A percentile compares a stretch with the other conserved stretches of the same genome.
phyloP scores from a whole-genome alignment of 805 yeast species.

The Tetrapisispora phaffii region DNA sequence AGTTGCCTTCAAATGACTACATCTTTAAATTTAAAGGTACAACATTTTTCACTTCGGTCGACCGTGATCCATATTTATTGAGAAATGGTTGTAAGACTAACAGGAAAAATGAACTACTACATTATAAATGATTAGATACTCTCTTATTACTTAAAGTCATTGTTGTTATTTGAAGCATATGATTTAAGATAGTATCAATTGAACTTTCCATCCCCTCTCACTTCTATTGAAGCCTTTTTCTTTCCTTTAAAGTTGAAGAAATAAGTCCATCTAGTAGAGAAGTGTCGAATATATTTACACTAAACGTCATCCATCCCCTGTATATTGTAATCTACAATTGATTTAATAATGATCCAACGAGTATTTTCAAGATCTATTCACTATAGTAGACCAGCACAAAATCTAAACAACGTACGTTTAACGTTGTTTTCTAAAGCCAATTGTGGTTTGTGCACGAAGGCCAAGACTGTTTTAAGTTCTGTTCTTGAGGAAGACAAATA shows the following conservation, averaged over 20 bases:
- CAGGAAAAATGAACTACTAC: not conserved
- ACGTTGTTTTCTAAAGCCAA: slow-evolving; percentile 62
- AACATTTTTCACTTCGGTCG: not conserved
- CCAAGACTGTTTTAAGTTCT: slow-evolving; percentile 40
- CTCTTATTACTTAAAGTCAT: too few relatives aligned
- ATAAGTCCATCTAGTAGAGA: too few relatives aligned
- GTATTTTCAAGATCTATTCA: slow-evolving; percentile 1
- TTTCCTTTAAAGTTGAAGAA: too few relatives aligned
- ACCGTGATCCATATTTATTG: not conserved
- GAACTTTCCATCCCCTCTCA: too few relatives aligned
- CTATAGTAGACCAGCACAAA: not conserved
- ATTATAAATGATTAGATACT: too few relatives aligned
- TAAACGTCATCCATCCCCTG: too few relatives aligned
- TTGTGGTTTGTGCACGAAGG: slow-evolving; percentile 61
- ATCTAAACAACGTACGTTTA: slow-evolving; percentile 23
- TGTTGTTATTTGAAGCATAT: too few relatives aligned
- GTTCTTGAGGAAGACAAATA: slow-evolving; percentile 25
- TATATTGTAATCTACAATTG: too few relatives aligned
- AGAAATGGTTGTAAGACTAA: not conserved
- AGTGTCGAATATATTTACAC: too few relatives aligned
- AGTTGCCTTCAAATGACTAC: not conserved
- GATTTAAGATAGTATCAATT: too few relatives aligned
- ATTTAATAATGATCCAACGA: too few relatives aligned
- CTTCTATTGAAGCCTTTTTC: too few relatives aligned
- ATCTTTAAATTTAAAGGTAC: not conserved